Evolutionary conservation across 306 rosid genomes (phyloP), one percentile per base, ranked within the genome.

Genomic region (Sphenostylis stenocarpa): DNA sequence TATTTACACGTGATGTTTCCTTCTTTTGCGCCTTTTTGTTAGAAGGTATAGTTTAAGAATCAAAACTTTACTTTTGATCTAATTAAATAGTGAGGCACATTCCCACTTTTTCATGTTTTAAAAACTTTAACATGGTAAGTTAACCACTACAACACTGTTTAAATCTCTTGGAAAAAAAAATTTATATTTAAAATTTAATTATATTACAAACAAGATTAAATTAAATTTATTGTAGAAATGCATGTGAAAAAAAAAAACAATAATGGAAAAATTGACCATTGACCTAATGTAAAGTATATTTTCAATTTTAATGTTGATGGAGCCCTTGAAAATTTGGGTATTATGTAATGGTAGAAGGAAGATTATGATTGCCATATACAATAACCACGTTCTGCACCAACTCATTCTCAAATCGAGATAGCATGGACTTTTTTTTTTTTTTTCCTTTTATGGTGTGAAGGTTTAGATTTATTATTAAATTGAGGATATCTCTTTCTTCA

Each of bases 21-120:
- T 31, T 33, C 49, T 67, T 80, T 80, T 72, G 7, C 29, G 41
- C 31, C 49, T 29, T 80, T 57, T 36, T n/a, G 17, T 23, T n/a
- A 55, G 34, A 80, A 56, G 20, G 23, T 33, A 26, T 74, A 7
- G 24, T 67, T 45, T 57, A 47, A 45, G 80, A 74, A 67, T 74
- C 44, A 36, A 33, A 23, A 48, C 77, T 66, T 80, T 44, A 65
- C 84, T 80, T 74, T 81, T 75, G 6, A 81, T 67, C 66, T 72
- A 67, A 67, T 81, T 24, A 58, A 67, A 58, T 48, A 66, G 80
- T 29, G 41, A 19, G 2, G 14, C 51, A 21, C 12, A 2, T n/a
- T 24, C 38, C 19, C 58, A 47, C 38, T 68, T 76, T 33, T 51
- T 36, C 11, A 75, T 19, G 39, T 23, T 49, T 76, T 63, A 23